Evolutionary conservation across 2,329 filamentous ascomycete genomes (phyloP).

Genomic region (Botrytis medusae): DNA sequence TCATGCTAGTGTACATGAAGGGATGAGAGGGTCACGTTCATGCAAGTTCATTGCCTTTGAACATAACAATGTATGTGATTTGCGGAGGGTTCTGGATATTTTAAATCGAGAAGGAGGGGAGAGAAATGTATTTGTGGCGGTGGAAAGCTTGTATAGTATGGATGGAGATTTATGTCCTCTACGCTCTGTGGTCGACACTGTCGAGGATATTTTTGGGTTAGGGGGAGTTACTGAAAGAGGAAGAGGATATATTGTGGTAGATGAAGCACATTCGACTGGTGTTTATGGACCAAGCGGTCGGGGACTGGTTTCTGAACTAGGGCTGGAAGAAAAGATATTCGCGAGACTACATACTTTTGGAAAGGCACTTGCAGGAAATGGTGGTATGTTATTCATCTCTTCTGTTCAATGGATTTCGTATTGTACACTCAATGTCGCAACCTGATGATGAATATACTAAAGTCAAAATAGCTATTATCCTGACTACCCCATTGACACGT

Average conservation of each 20-base stretch:
- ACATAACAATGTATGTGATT: slow-evolving; percentile 53
- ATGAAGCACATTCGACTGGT: slow-evolving; percentile 56
- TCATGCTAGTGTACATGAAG: slow-evolving; percentile 62
- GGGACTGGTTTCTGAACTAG: slow-evolving; percentile 51
- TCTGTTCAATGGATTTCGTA: slow-evolving; percentile 22
- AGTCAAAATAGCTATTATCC: slow-evolving; percentile 41
- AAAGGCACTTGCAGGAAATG: slow-evolving; percentile 49
- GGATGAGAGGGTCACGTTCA: slow-evolving; percentile 42
- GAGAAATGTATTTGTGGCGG: slow-evolving; percentile 43
- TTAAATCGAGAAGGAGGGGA: slow-evolving; percentile 29
- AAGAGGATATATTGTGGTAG: slow-evolving; percentile 52
- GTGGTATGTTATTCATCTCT: slow-evolving; percentile 36
- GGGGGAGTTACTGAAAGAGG: slow-evolving; percentile 29
- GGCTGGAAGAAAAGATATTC: slow-evolving; percentile 51
- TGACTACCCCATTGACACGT: slow-evolving; percentile 29
- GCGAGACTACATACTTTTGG: slow-evolving; percentile 52
- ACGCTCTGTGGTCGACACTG: slow-evolving; percentile 41
- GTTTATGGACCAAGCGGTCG: slow-evolving; percentile 50
- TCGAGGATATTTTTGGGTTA: slow-evolving; percentile 39
- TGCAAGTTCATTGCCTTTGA: slow-evolving; percentile 49
- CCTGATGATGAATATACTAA: slow-evolving; percentile 27
- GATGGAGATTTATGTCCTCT: slow-evolving; percentile 48
- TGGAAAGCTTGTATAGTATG: slow-evolving; percentile 51
- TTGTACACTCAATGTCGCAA: not conserved
- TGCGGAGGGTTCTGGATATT: slow-evolving; percentile 37